These are phyloP conservation scores for Mariannaea sp. DNA, from an alignment of 2,329 filamentous ascomycete species.

Conservation along the genomic window DNA sequence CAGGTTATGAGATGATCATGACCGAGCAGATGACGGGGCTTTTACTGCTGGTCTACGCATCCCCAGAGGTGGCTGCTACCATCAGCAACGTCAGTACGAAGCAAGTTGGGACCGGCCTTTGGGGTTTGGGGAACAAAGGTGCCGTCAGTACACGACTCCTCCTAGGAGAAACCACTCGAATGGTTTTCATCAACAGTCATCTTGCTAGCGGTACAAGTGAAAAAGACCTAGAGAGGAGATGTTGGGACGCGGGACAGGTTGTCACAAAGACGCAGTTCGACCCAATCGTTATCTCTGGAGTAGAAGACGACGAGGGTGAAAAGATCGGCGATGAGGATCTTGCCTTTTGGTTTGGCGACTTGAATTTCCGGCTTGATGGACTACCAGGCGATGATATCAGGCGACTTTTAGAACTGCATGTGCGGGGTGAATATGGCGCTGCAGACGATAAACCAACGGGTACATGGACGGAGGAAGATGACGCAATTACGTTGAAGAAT, in stretches of 20 bases:
- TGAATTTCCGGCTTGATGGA: constrained; percentile 91
- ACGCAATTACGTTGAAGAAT: constrained; percentile 53
- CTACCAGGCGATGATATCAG: constrained; percentile 91
- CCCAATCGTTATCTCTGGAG: constrained; percentile 68
- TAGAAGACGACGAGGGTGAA: constrained; percentile 67
- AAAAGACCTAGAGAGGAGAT: constrained; percentile 76
- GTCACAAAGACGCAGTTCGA: constrained; percentile 76
- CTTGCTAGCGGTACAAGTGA: constrained; percentile 85
- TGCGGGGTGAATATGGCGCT: constrained; percentile 74
- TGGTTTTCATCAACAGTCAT: constrained; percentile 92
- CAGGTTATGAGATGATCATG: constrained; percentile 75
- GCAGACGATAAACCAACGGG: constrained; percentile 45
- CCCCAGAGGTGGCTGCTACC: constrained; percentile 72
- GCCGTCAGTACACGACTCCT: constrained; percentile 82
- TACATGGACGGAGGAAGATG: constrained; percentile 50
- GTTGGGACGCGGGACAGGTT: constrained; percentile 89
- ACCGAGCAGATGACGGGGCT: constrained; percentile 88
- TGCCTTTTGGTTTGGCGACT: constrained; percentile 93
- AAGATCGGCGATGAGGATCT: constrained; percentile 89
- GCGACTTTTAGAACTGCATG: constrained; percentile 80
- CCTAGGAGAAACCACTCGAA: constrained; percentile 83
- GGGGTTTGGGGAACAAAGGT: constrained; percentile 96
- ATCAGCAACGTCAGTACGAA: constrained; percentile 82
- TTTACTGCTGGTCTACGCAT: constrained; percentile 82
- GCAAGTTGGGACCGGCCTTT: constrained; percentile 83